Percentiles rank a stretch among this genome's conserved stretches.
Evolutionary conservation across 495 filamentous ascomycete genomes (phyloP).

Genomic region (Halenospora varia): DNA sequence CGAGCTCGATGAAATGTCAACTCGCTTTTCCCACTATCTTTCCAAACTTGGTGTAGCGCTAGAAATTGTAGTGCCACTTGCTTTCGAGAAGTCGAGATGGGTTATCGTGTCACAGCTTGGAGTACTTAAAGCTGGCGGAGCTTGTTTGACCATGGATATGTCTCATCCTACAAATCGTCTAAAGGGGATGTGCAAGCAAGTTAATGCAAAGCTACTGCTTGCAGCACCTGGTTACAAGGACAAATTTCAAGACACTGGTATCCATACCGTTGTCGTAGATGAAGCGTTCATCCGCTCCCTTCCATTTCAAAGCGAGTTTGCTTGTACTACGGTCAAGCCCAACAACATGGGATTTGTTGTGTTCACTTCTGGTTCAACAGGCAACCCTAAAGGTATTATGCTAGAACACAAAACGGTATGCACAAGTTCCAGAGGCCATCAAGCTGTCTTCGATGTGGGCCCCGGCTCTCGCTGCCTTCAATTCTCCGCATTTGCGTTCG

Average conservation of each 20-base stretch:
- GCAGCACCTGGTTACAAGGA: neutral
- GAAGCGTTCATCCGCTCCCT: neutral
- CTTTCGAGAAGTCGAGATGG: constrained; percentile 42
- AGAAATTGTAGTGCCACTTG: constrained; percentile 8
- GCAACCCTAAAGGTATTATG: constrained; percentile 25
- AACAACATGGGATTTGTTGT: constrained; percentile 29
- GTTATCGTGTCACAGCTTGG: constrained; percentile 36
- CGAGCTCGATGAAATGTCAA: constrained; percentile 7
- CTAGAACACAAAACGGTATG: constrained; percentile 32
- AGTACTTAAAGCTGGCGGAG: constrained; percentile 38
- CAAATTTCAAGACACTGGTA: neutral
- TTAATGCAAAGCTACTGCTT: neutral
- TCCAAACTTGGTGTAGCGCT: neutral
- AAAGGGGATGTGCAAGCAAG: neutral
- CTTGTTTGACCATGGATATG: constrained; percentile 49
- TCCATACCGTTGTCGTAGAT: neutral
- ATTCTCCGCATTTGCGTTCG: constrained; percentile 47
- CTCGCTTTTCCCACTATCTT: neutral
- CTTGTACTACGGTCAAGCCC: neutral
- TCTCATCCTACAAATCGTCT: constrained; percentile 22
- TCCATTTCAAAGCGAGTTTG: neutral
- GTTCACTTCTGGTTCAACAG: constrained; percentile 43
- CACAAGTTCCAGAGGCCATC: neutral
- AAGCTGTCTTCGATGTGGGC: constrained; percentile 29
- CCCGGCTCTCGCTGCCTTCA: constrained; percentile 39